These are phyloP conservation scores for Knoxia roxburghii DNA, from an alignment of 257 asterid species.

Conservation along the genomic window DNA sequence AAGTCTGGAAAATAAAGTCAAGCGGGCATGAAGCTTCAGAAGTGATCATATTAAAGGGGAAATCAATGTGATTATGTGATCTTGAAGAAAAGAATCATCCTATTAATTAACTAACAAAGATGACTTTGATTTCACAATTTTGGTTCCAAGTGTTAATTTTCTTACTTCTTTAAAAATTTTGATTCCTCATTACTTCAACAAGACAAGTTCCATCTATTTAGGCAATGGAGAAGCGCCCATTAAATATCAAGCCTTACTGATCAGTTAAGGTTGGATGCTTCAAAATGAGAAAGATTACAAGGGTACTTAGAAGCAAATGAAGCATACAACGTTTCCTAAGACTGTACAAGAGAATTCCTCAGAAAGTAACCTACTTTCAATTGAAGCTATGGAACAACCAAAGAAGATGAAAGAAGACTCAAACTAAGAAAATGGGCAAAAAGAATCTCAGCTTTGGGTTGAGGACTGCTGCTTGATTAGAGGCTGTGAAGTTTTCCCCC, in stretches of 20 bases:
- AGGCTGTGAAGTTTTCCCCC: constrained; percentile 85
- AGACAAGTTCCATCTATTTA: not conserved
- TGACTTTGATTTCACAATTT: not conserved
- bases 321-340: constrained; percentile 28
- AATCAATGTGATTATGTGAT: too few relatives aligned
- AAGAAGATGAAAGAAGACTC: constrained; percentile 13
- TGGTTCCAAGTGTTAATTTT: too few relatives aligned
- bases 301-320: constrained; percentile 19
- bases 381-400: constrained; percentile 10
- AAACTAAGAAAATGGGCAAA: not conserved
- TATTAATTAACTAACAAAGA: not conserved
- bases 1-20: not conserved
- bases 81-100: not conserved
- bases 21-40: not conserved
- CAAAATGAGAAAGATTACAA: constrained; percentile 5
- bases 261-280: constrained; percentile 3
- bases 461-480: constrained; percentile 74
- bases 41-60: not conserved
- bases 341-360: constrained; percentile 51
- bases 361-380: constrained; percentile 14
- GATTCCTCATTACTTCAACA: not conserved
- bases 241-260: too few relatives aligned
- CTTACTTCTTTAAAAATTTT: not conserved
- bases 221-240: not conserved
- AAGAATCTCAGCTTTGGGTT: constrained; percentile 42